Conservation (phyloP, 768 basidiomycete genomes). For the Mycena indigotica region DNA sequence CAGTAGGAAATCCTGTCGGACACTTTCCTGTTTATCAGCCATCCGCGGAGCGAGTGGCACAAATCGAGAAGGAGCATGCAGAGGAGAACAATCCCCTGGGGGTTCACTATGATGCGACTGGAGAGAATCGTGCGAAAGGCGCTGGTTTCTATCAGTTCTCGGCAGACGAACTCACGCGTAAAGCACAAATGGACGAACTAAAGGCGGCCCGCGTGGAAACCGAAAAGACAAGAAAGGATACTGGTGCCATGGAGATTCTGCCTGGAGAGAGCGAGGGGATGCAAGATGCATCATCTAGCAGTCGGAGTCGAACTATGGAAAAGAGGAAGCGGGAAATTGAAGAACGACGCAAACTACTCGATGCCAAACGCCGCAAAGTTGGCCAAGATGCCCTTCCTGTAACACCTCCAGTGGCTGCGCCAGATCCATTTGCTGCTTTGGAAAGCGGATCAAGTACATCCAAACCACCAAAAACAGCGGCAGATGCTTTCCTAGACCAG, state of each 20-base stretch:
- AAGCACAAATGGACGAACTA: slow-evolving; percentile 82
- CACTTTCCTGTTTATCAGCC: slow-evolving; percentile 91
- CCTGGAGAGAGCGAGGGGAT: slow-evolving; percentile 83
- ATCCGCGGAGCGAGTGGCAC: slow-evolving; percentile 74
- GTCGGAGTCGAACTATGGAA: slow-evolving; percentile 61
- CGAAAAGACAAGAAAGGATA: slow-evolving; percentile 56
- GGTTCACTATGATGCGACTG: slow-evolving; percentile 78
- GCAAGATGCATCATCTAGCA: slow-evolving; percentile 39
- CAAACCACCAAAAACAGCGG: slow-evolving; percentile 34
- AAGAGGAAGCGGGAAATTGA: slow-evolving; percentile 77
- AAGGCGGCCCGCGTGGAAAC: slow-evolving; percentile 71
- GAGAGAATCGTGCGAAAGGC: slow-evolving; percentile 84
- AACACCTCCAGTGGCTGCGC: slow-evolving; percentile 1
- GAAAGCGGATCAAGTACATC: slow-evolving; percentile 40
- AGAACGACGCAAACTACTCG: slow-evolving; percentile 60
- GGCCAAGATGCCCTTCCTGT: slow-evolving; percentile 12
- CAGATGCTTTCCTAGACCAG: slow-evolving; percentile 68
- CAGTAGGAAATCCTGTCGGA: slow-evolving; percentile 73
- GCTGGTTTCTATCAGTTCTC: slow-evolving; percentile 95
- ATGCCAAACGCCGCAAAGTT: slow-evolving; percentile 68
- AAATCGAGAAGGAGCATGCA: slow-evolving; percentile 67
- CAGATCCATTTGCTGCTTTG: slow-evolving; percentile 55
- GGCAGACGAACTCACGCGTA: slow-evolving; percentile 76
- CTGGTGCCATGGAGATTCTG: slow-evolving; percentile 59
- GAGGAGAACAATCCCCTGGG: slow-evolving; percentile 74